phyloP scores from a whole-genome alignment of 371 early-diverging fungal species.

The Syncephalastrum racemosum region DNA sequence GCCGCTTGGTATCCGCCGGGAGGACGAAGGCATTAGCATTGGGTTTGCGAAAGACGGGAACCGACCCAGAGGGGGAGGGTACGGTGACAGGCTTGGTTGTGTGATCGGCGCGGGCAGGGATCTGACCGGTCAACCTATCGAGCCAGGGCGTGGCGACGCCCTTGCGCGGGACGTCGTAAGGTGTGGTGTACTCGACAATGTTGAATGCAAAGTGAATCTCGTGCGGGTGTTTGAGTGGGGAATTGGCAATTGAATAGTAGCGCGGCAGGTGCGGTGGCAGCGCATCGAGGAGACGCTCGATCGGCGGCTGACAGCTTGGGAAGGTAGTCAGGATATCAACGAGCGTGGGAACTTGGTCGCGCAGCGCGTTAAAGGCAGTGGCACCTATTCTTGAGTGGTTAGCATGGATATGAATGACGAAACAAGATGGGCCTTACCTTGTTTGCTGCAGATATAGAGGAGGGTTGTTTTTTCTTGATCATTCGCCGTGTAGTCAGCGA shows the following conservation, averaged over 20 bases:
- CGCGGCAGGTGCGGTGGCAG: conserved; percentile 82
- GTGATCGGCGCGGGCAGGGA: conserved; percentile 27
- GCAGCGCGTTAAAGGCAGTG: conserved; percentile 63
- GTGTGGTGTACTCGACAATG: conserved; percentile 71
- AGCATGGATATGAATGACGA: not conserved
- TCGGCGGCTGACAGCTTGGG: conserved; percentile 63
- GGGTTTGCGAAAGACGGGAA: conserved; percentile 59
- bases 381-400: conserved; percentile 42
- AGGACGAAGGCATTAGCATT: conserved; percentile 58
- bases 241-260: conserved; percentile 82
- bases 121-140: conserved; percentile 55
- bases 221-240: conserved; percentile 52
- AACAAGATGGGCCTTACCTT: conserved; percentile 43
- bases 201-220: conserved; percentile 81
- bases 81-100: conserved; percentile 10
- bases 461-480: conserved; percentile 67
- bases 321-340: conserved; percentile 80
- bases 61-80: conserved; percentile 21
- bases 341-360: conserved; percentile 66
- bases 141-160: conserved; percentile 87
- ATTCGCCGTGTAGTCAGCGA: conserved; percentile 77
- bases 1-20: conserved; percentile 52
- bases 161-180: conserved; percentile 47
- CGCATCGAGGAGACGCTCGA: conserved; percentile 72
- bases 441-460: conserved; percentile 77